A percentile compares a stretch with the other conserved stretches of the same genome.
phyloP scores from a whole-genome alignment of 257 asterid species.

The Solanum peruvianum region DNA sequence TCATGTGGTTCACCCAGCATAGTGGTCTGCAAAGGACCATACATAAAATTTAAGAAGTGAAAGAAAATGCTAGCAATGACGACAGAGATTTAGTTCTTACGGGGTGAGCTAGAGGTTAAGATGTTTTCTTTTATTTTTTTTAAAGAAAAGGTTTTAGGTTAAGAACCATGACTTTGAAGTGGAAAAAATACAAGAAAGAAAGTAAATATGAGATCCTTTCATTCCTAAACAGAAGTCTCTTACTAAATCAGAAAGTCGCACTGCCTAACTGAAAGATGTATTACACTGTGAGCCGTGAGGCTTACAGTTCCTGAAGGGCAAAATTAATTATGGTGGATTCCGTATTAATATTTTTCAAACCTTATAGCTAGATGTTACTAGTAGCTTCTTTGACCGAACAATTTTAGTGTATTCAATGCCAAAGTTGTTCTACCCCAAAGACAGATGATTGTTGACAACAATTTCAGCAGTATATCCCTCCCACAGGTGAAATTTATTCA shows the following conservation, averaged over 20 bases:
- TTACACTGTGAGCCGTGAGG: background rate
- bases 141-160: background rate
- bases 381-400: background rate
- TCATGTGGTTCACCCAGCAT: conserved; percentile 96
- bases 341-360: background rate
- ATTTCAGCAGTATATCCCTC: background rate
- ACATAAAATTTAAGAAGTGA: background rate
- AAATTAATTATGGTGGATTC: background rate
- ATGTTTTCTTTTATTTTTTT: background rate
- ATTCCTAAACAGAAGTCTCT: background rate
- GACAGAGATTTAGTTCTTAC: background rate
- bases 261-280: background rate
- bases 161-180: background rate
- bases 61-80: background rate
- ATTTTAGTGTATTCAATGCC: background rate
- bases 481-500: background rate
- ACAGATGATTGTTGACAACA: background rate
- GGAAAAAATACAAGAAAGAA: background rate
- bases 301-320: background rate
- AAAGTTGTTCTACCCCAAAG: background rate
- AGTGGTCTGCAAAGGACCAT: conserved; percentile 50
- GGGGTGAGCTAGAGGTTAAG: background rate
- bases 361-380: background rate
- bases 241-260: background rate
- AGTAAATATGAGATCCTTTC: background rate